Evolutionary conservation across 2,329 filamentous ascomycete species (phyloP), one percentile per base, ranked within the genome.

Genomic region (Plectosphaerella plurivora): DNA sequence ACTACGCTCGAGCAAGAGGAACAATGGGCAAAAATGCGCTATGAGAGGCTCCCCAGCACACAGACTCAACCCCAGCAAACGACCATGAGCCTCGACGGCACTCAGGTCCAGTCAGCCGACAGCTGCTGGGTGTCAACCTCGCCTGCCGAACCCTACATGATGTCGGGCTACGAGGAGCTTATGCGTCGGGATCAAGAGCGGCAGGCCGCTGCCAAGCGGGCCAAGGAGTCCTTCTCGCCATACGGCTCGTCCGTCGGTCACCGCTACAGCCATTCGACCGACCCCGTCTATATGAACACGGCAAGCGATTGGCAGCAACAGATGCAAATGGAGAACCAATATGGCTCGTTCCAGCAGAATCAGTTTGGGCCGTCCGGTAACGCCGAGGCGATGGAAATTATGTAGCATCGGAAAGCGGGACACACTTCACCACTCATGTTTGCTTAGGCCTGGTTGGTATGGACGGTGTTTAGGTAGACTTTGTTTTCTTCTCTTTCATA

Each of bases 121-220:
- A 75, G 81, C 24, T 73, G 75, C 49, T 85, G 82, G 81, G 61
- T 73, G 25, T 46, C 64, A 65, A 18, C 70, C 62, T 57, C 68
- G 45, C 76, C 81, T 55, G 83, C 81, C 39, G 90, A 95, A 68
- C 91, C 91, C 1, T 96, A 96, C 69, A 95, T 96, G 81, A 68
- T 82, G 47, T 86, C 83, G 7, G 91, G 91, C 14, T 96, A 96
- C 65, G 87, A 90, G 61, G 76, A 82, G 63, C 71, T 88, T 53
- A 83, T 86, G 53, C 75, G 77, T 53, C 76, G 82, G 51, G 85
- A 89, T 62, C 83, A 86, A 56, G 79, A 87, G 60, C 64, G 62
- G 37, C 45, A 47, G 35, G 33, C 16, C 15, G 33, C 16, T 18
- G 41, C 16, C 6, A 49, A 51, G 49, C 53, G 54, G 41, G 59